Evolutionary conservation across 495 filamentous ascomycete species (phyloP).

Genomic region (Penicillium crystallinum): DNA sequence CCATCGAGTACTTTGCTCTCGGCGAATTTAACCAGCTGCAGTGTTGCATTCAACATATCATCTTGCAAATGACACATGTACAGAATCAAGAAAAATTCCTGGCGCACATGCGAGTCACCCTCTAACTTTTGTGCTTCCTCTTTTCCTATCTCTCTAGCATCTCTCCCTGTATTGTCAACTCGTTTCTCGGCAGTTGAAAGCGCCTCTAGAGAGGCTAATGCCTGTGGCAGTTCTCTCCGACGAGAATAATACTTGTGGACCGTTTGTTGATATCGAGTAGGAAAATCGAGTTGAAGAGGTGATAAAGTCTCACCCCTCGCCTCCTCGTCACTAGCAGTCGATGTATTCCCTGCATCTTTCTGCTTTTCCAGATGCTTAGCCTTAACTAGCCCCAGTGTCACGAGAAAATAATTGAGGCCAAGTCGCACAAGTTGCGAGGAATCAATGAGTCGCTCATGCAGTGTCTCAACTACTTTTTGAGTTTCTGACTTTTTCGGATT

Average conservation of each 20-base stretch:
- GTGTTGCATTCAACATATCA: conserved; percentile 25
- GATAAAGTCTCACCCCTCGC: conserved; percentile 18
- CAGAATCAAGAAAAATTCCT: conserved; percentile 32
- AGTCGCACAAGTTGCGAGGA: conserved; percentile 36
- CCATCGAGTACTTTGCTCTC: conserved; percentile 50
- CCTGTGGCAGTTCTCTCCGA: conserved; percentile 21
- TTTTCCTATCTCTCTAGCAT: no score
- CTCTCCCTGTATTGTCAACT: background rate
- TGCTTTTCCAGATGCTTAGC: conserved; percentile 22
- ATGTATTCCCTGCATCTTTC: conserved; percentile 5
- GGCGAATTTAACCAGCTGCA: conserved; percentile 57
- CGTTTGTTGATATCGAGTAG: conserved; percentile 14
- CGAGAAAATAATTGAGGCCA: conserved; percentile 25
- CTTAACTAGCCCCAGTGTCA: conserved; percentile 23
- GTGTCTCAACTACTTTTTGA: conserved; percentile 49
- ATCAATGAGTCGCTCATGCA: conserved; percentile 56
- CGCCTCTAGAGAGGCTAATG: conserved; percentile 27
- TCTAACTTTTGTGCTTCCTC: conserved; percentile 3
- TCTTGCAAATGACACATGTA: conserved; percentile 36
- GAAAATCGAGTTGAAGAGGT: conserved; percentile 16
- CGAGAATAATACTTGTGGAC: conserved; percentile 14
- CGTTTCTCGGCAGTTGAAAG: conserved; percentile 22
- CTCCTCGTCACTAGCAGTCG: conserved; percentile 21
- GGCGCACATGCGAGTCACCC: conserved; percentile 22
- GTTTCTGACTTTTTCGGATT: conserved; percentile 22